Evolutionary conservation across 305 asterid genomes (phyloP).

Genomic region (Ilex paraguariensis): DNA sequence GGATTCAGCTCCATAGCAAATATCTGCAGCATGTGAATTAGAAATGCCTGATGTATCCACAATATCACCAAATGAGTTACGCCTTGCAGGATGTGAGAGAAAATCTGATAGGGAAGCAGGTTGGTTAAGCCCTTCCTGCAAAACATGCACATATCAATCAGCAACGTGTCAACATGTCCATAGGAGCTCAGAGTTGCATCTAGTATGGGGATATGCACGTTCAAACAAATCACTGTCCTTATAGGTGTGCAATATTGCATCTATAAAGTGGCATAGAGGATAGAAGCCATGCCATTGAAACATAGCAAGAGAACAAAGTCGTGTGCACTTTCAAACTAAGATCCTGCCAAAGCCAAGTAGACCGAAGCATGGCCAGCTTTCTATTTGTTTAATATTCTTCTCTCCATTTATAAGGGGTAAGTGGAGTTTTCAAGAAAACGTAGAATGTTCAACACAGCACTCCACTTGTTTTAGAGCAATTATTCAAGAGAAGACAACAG

Average conservation of each 20-base stretch:
- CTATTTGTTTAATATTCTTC: too few species aligned
- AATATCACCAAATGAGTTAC: slow-evolving; percentile 36
- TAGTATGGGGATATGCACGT: background rate
- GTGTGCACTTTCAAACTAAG: too few species aligned
- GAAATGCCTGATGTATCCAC: slow-evolving; percentile 23
- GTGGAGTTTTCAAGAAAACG: too few species aligned
- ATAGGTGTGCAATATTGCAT: too few species aligned
- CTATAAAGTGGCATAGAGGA: background rate
- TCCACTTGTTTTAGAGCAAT: too few species aligned
- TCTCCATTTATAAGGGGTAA: too few species aligned
- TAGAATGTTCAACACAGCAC: too few species aligned
- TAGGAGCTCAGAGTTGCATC: background rate
- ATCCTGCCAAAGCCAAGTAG: too few species aligned
- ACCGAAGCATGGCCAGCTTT: too few species aligned
- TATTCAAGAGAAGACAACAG: too few species aligned
- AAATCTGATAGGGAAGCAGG: slow-evolving; percentile 24
- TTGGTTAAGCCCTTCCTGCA: slow-evolving; percentile 61
- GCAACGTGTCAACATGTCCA: background rate
- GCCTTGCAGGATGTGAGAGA: slow-evolving; percentile 54
- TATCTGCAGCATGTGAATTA: slow-evolving; percentile 22
- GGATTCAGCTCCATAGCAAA: slow-evolving; percentile 30
- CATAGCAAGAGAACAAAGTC: background rate
- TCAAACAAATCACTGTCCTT: background rate
- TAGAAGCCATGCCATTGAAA: background rate
- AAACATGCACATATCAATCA: slow-evolving; percentile 2